Evolutionary conservation across 768 basidiomycete genomes (phyloP).

Genomic region (Tephrocybe sp.): DNA sequence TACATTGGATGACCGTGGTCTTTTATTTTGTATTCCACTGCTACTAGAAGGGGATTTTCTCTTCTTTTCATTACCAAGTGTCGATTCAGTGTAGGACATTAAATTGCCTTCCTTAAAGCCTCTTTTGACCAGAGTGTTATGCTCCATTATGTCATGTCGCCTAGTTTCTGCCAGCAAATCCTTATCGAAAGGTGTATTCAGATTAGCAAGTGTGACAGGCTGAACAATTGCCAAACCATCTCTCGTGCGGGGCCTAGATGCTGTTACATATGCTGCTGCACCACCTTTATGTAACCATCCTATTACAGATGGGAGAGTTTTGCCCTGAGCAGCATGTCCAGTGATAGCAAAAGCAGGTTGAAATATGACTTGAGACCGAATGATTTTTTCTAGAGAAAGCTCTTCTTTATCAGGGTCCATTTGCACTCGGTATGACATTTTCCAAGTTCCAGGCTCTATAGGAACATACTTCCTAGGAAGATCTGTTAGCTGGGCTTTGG

Average conservation of each 20-base stretch:
- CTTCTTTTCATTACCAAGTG: too few species aligned
- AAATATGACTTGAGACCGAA: conserved; percentile 19
- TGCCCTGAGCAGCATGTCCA: conserved; percentile 30
- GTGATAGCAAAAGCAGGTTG: conserved; percentile 30
- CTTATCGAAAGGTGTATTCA: conserved; percentile 16
- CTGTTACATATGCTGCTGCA: conserved; percentile 31
- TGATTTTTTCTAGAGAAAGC: background rate
- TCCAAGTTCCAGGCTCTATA: conserved; percentile 15
- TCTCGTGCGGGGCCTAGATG: conserved; percentile 20
- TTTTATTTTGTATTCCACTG: too few species aligned
- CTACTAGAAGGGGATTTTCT: too few species aligned
- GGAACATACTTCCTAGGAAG: conserved; percentile 20
- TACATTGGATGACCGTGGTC: too few species aligned
- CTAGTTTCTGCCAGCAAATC: background rate
- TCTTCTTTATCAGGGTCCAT: background rate
- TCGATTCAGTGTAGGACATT: too few species aligned
- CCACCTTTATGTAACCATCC: conserved; percentile 21
- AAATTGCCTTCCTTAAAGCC: conserved; percentile 2
- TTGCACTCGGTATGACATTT: background rate
- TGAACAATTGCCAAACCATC: conserved; percentile 22
- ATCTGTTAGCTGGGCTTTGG: conserved; percentile 10
- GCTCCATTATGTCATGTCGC: background rate
- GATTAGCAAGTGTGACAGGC: conserved; percentile 15
- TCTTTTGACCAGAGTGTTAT: background rate
- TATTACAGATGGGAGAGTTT: conserved; percentile 20